A percentile compares a stretch with the other conserved stretches of the same genome.
Evolutionary conservation across 2,329 filamentous ascomycete species (phyloP).

Genomic region (Tolypocladium nubicola): DNA sequence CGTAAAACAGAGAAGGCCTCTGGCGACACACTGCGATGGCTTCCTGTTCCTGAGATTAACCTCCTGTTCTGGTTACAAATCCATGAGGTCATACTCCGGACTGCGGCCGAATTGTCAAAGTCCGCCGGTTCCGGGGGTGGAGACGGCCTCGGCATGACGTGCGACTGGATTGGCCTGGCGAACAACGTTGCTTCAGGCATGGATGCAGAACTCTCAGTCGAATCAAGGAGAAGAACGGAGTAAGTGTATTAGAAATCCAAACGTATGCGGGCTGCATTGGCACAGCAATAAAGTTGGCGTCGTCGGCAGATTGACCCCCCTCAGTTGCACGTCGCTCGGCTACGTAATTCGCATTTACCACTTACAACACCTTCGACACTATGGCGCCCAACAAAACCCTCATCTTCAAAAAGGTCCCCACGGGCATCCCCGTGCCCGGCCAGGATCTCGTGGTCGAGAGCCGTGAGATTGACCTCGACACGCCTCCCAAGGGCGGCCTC

Average conservation of each 20-base stretch:
- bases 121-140: background rate
- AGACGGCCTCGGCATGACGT: background rate
- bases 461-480: constrained; percentile 54
- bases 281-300: background rate
- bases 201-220: background rate
- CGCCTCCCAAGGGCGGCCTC: constrained; percentile 51
- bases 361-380: background rate
- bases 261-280: background rate
- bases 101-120: background rate
- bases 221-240: background rate
- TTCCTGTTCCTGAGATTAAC: background rate
- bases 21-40: background rate
- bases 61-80: background rate
- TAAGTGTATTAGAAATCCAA: background rate
- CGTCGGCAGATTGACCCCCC: background rate
- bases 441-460: constrained; percentile 60
- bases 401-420: constrained; percentile 61
- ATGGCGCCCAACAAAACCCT: constrained; percentile 58
- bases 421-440: constrained; percentile 56
- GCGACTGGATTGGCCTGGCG: background rate
- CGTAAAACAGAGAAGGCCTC: background rate
- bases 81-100: background rate
- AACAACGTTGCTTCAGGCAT: background rate
- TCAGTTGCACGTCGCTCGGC: background rate
- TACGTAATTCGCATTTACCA: background rate